phyloP scores from a whole-genome alignment of 2,329 filamentous ascomycete species.

The Curvularia lunata region DNA sequence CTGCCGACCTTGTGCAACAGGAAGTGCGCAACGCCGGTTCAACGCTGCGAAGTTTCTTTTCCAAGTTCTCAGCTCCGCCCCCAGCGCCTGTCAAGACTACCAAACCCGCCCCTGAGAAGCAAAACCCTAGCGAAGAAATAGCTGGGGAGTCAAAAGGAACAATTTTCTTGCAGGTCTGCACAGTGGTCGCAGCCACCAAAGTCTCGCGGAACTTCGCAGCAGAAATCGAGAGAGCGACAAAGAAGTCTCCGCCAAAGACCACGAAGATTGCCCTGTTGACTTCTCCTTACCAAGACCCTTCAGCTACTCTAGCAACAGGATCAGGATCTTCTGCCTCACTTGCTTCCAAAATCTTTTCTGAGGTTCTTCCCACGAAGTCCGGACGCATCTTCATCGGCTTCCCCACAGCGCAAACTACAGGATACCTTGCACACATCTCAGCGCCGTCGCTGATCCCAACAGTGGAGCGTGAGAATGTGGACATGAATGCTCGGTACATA shows the following conservation, averaged over 20 bases:
- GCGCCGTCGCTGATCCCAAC: slow-evolving; percentile 96
- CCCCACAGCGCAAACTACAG: slow-evolving; percentile 95
- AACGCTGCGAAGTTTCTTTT: slow-evolving; percentile 50
- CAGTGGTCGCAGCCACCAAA: slow-evolving; percentile 79
- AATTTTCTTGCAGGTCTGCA: slow-evolving; percentile 88
- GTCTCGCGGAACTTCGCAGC: slow-evolving; percentile 75
- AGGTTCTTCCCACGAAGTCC: slow-evolving; percentile 85
- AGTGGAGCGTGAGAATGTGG: slow-evolving; percentile 94
- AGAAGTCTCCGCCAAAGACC: slow-evolving; percentile 90
- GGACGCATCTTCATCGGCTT: slow-evolving; percentile 97
- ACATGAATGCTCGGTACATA: slow-evolving; percentile 93
- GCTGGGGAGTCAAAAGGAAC: slow-evolving; percentile 73
- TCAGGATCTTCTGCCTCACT: slow-evolving; percentile 61
- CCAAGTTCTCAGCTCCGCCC: slow-evolving; percentile 42
- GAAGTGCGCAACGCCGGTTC: slow-evolving; percentile 46
- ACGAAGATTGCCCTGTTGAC: slow-evolving; percentile 88
- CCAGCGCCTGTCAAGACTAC: slow-evolving; percentile 27
- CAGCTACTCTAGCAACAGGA: slow-evolving; percentile 65
- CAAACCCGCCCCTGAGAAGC: slow-evolving; percentile 31
- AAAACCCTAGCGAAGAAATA: slow-evolving; percentile 64
- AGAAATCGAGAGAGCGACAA: slow-evolving; percentile 93
- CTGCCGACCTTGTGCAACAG: slow-evolving; percentile 43
- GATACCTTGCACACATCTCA: slow-evolving; percentile 90
- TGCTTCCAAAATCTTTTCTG: slow-evolving; percentile 81
- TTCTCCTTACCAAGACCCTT: slow-evolving; percentile 83